phyloP scores from a whole-genome alignment of 495 filamentous ascomycete genomes.

The Talaromyces proteolyticus region DNA sequence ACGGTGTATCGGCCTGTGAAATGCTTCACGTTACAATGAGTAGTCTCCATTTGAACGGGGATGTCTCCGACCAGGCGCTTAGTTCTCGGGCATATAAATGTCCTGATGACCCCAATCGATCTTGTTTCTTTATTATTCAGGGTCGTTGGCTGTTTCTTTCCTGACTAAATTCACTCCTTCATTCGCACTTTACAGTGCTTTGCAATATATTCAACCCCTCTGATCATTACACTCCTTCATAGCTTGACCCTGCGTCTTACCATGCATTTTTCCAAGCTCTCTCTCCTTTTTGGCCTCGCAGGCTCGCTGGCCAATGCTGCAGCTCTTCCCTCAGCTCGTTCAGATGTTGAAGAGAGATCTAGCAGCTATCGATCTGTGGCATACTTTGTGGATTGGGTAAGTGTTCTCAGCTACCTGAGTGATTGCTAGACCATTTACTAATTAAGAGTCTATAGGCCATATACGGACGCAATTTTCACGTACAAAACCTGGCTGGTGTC shows the following conservation, averaged over 20 bases:
- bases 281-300: neutral
- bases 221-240: neutral
- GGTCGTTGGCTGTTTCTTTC: neutral
- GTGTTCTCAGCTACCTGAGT: constrained; percentile 2
- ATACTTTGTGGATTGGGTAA: constrained; percentile 79
- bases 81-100: neutral
- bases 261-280: neutral
- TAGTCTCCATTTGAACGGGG: no score
- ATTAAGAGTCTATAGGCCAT: constrained; percentile 48
- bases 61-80: neutral
- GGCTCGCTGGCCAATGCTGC: neutral
- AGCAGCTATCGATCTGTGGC: constrained; percentile 60
- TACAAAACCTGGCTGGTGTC: constrained; percentile 65
- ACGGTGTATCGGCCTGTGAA: neutral
- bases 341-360: neutral
- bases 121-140: neutral
- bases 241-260: neutral
- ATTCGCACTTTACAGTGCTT: neutral
- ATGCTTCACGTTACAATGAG: neutral
- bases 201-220: neutral
- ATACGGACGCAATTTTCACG: constrained; percentile 66
- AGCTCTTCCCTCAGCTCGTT: neutral
- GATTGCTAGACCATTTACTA: neutral
- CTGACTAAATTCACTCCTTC: neutral
- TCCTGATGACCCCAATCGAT: neutral